phyloP scores from a whole-genome alignment of 2,329 filamentous ascomycete species.

The Aspergillus sergii region DNA sequence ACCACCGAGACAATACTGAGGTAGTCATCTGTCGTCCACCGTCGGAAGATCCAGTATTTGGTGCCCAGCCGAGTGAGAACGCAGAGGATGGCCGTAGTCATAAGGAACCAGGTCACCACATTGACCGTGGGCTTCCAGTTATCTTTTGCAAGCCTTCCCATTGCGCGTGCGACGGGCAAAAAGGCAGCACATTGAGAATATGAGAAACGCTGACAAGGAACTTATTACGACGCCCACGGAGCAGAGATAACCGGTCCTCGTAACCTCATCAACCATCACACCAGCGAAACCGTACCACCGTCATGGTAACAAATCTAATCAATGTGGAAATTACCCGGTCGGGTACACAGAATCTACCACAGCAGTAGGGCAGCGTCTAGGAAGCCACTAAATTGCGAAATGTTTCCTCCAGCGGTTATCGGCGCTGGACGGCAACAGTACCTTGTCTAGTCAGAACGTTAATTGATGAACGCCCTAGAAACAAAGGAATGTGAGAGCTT shows the following conservation, averaged over 20 bases:
- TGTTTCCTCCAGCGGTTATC: not conserved
- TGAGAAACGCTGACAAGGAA: not conserved
- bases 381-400: not conserved
- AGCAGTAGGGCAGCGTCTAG: not conserved
- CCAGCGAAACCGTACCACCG: not conserved
- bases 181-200: not conserved
- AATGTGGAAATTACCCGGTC: not conserved
- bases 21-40: conserved; percentile 9
- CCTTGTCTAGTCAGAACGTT: not conserved
- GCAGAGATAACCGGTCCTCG: not conserved
- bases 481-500: not conserved
- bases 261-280: not conserved
- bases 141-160: not conserved
- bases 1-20: conserved; percentile 7
- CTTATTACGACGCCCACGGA: not conserved
- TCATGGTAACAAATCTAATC: not conserved
- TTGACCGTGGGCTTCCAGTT: conserved; percentile 22
- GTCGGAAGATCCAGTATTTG: conserved; percentile 27
- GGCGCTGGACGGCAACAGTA: not conserved
- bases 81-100: conserved; percentile 28
- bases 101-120: conserved; percentile 31
- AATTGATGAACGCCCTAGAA: not conserved
- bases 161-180: not conserved
- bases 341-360: not conserved
- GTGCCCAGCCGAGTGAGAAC: conserved; percentile 28